A percentile compares a stretch with the other conserved stretches of the same genome.
phyloP scores from a whole-genome alignment of 2,329 filamentous ascomycete genomes.

The Hypoxylon sp. region DNA sequence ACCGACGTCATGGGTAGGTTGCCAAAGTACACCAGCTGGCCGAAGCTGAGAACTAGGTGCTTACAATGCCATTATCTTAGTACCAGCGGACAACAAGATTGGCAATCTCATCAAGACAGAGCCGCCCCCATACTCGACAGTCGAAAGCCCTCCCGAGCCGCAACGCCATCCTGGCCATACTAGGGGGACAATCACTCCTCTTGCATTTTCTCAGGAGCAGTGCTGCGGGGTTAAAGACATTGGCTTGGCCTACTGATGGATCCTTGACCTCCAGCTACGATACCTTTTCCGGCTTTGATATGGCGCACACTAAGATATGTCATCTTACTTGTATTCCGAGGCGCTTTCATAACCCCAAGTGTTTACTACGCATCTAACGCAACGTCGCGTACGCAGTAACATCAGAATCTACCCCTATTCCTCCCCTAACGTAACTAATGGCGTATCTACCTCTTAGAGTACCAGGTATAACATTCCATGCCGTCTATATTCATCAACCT shows the following conservation, averaged over 20 bases:
- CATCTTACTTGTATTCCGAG: too few relatives aligned
- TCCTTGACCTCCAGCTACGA: slow-evolving; percentile 63
- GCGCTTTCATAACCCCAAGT: slow-evolving; percentile 7
- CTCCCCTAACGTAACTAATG: too few relatives aligned
- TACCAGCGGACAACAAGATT: neutral
- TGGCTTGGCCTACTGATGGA: slow-evolving; percentile 51
- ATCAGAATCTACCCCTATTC: slow-evolving; percentile 33
- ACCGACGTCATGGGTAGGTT: slow-evolving; percentile 61
- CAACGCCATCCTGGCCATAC: slow-evolving; percentile 52
- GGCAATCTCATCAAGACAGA: neutral
- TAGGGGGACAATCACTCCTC: slow-evolving; percentile 51
- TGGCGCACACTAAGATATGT: slow-evolving; percentile 57
- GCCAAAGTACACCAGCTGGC: slow-evolving; percentile 57
- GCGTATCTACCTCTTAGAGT: too few relatives aligned
- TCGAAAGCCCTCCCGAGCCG: slow-evolving; percentile 45
- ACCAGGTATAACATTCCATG: too few relatives aligned
- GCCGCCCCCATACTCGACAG: neutral
- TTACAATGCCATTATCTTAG: slow-evolving; percentile 49
- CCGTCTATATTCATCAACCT: too few relatives aligned
- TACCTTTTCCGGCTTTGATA: slow-evolving; percentile 58
- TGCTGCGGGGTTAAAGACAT: slow-evolving; percentile 56
- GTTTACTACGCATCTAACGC: slow-evolving; percentile 51
- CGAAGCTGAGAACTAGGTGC: slow-evolving; percentile 62
- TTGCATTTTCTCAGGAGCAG: slow-evolving; percentile 63
- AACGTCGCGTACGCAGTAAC: slow-evolving; percentile 20